Evolutionary conservation across 2,329 filamentous ascomycete species (phyloP).

Genomic region (Xylariaceae sp.): DNA sequence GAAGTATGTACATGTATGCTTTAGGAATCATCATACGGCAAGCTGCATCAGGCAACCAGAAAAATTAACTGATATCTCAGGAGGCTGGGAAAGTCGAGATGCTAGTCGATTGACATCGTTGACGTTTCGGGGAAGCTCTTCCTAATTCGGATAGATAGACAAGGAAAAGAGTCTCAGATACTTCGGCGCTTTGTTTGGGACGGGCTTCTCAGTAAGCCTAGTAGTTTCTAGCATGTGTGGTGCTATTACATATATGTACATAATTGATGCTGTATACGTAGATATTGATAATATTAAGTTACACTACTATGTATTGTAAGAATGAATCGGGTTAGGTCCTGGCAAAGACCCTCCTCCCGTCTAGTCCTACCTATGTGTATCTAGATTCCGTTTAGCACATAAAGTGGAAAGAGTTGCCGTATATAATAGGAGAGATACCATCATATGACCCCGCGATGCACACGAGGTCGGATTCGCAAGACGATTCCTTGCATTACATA

Average conservation of each 20-base stretch:
- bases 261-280: no score
- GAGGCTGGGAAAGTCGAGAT: slow-evolving; percentile 3
- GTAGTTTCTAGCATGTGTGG: no score
- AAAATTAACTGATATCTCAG: slow-evolving; percentile 15
- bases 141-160: slow-evolving; percentile 10
- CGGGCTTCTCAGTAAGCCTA: no score
- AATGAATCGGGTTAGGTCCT: no score
- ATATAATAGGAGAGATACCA: background rate
- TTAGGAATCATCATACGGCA: slow-evolving; percentile 4
- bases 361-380: no score
- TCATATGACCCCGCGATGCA: background rate
- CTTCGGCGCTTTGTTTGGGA: background rate
- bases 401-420: no score
- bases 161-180: slow-evolving; percentile 13
- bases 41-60: slow-evolving; percentile 18
- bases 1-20: no score
- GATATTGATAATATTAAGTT: no score
- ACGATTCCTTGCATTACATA: background rate
- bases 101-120: background rate
- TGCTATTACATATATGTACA: no score
- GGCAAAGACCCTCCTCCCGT: no score
- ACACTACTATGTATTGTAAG: no score
- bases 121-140: slow-evolving; percentile 17
- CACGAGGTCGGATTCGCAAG: background rate
- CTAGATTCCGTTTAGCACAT: no score